These are phyloP conservation scores for Fusarium fujikuroi DNA, from an alignment of 2,329 filamentous ascomycete genomes.

Conservation along the genomic window DNA sequence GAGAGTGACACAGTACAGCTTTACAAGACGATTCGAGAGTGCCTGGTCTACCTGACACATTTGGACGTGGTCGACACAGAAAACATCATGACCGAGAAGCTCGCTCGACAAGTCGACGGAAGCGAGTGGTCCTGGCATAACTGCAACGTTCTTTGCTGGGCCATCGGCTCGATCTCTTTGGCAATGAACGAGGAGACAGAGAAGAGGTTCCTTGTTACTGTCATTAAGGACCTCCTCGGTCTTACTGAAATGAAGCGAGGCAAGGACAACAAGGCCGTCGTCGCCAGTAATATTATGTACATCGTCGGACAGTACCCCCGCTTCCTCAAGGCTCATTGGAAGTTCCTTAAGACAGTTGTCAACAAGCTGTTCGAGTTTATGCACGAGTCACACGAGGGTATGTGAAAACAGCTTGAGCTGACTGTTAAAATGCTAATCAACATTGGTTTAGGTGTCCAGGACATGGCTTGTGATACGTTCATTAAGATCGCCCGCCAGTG, in stretches of 20 bases:
- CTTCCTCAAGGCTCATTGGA: slow-evolving; percentile 99
- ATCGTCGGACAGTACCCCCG: slow-evolving; percentile 99
- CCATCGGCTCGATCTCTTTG: slow-evolving; percentile 96
- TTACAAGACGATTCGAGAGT: slow-evolving; percentile 98
- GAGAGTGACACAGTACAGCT: slow-evolving; percentile 99
- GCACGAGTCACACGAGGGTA: slow-evolving; percentile 98
- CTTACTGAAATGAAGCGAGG: slow-evolving; percentile 99
- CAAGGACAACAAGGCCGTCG: slow-evolving; percentile 99
- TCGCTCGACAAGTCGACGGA: slow-evolving; percentile 93
- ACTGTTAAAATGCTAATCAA: slow-evolving; percentile 40
- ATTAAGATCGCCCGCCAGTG: slow-evolving; percentile 99
- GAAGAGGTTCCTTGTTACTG: slow-evolving; percentile 97
- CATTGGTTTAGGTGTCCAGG: slow-evolving; percentile 78
- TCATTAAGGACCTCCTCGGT: slow-evolving; percentile 97
- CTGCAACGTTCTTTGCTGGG: slow-evolving; percentile 99
- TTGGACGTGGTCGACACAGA: slow-evolving; percentile 97
- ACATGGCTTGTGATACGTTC: slow-evolving; percentile 99
- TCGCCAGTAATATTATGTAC: slow-evolving; percentile 99
- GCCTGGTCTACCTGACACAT: slow-evolving; percentile 96
- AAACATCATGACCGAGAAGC: slow-evolving; percentile 99
- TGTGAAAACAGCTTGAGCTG: slow-evolving; percentile 40
- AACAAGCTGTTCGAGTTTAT: slow-evolving; percentile 99
- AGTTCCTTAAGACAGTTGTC: slow-evolving; percentile 98
- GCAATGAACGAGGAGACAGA: slow-evolving; percentile 99
- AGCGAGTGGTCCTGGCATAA: slow-evolving; percentile 99